Conservation (phyloP, 2,329 filamentous ascomycete species). For the Colletotrichum sp. region DNA sequence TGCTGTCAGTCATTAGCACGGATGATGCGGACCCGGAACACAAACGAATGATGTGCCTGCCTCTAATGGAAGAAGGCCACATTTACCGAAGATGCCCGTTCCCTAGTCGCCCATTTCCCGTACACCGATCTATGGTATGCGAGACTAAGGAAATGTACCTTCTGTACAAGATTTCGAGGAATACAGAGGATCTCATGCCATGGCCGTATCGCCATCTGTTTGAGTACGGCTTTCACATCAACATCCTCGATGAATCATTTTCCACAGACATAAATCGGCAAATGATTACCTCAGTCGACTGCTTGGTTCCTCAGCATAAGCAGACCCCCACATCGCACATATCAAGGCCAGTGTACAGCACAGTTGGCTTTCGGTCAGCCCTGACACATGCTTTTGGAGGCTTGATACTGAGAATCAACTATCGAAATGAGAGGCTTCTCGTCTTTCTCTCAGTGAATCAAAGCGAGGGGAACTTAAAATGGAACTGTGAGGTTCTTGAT, state of each 20-base stretch:
- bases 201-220: conserved; percentile 5
- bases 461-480: background rate
- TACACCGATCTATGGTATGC: background rate
- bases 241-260: background rate
- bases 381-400: background rate
- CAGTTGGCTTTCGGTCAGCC: conserved; percentile 1
- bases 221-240: conserved; percentile 1
- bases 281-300: background rate
- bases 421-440: background rate
- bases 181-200: background rate
- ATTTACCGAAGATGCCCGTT: conserved; percentile 6
- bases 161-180: background rate
- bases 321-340: conserved; percentile 5
- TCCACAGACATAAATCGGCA: background rate
- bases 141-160: conserved; percentile 2
- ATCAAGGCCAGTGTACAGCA: conserved; percentile 6
- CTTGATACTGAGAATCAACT: background rate
- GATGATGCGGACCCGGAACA: conserved; percentile 10
- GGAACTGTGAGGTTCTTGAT: conserved; percentile 3
- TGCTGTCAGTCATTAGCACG: conserved; percentile 12
- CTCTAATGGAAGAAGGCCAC: background rate
- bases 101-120: background rate
- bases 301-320: conserved; percentile 9
- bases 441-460: background rate
- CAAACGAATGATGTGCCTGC: conserved; percentile 7